Conservation (phyloP, 2,329 filamentous ascomycete genomes). For the Trichothecium sympodiale region DNA sequence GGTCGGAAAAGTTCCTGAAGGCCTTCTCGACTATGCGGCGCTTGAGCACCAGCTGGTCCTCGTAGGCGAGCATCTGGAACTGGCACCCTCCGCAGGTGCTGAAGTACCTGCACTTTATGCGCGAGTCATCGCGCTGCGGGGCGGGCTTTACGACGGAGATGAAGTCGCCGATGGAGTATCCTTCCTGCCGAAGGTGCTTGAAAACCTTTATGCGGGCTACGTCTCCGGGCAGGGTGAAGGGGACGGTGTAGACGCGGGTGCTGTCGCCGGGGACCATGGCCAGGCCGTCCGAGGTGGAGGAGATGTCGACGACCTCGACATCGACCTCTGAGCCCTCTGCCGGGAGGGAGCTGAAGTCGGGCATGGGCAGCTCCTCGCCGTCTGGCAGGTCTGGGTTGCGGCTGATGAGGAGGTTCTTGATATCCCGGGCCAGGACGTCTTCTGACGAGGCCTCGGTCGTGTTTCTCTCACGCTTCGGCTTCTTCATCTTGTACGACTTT, state of each 20-base stretch:
- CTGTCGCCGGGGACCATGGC: slow-evolving; percentile 53
- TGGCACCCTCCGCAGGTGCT: slow-evolving; percentile 82
- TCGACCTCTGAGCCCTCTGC: slow-evolving; percentile 66
- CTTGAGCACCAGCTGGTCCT: slow-evolving; percentile 78
- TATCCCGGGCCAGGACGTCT: slow-evolving; percentile 54
- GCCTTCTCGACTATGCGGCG: slow-evolving; percentile 80
- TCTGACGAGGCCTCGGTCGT: slow-evolving; percentile 53
- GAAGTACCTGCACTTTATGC: slow-evolving; percentile 80
- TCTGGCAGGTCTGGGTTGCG: slow-evolving; percentile 11
- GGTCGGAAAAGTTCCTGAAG: slow-evolving; percentile 79
- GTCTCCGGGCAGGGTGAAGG: slow-evolving; percentile 83
- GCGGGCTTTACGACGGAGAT: slow-evolving; percentile 66
- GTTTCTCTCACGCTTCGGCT: slow-evolving; percentile 46
- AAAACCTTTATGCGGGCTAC: slow-evolving; percentile 67
- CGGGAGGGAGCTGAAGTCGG: slow-evolving; percentile 34
- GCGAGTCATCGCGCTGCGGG: slow-evolving; percentile 62
- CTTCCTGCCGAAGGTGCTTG: slow-evolving; percentile 52
- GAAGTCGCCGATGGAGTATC: slow-evolving; percentile 73
- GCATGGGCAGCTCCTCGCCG: slow-evolving; percentile 6
- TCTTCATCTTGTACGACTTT: slow-evolving; percentile 29
- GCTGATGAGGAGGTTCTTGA: slow-evolving; percentile 37
- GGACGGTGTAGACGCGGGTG: slow-evolving; percentile 67
- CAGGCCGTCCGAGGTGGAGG: slow-evolving; percentile 86
- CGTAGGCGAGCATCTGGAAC: slow-evolving; percentile 92
- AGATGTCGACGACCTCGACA: slow-evolving; percentile 69